A percentile compares a stretch with the other conserved stretches of the same genome.
Conservation (phyloP, 1,139 yeast species). For the Candida smagusa region DNA sequence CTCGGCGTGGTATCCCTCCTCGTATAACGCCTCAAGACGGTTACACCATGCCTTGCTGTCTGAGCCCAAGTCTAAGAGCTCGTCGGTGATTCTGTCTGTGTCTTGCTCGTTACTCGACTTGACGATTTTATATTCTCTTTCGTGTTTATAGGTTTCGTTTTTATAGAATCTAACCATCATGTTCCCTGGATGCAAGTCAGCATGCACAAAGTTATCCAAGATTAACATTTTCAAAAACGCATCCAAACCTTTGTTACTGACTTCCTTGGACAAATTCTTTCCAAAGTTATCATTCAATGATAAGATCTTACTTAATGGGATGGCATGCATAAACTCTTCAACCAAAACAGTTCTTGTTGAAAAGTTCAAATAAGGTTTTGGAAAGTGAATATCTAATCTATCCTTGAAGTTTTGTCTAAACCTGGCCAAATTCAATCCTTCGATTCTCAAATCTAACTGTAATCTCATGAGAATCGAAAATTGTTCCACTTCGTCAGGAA, state of each 20-base stretch:
- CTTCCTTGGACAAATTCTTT: slow-evolving; percentile 61
- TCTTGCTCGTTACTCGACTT: slow-evolving; percentile 45
- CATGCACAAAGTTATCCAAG: slow-evolving; percentile 89
- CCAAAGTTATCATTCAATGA: slow-evolving; percentile 42
- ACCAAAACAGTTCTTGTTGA: slow-evolving; percentile 75
- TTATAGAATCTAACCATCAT: slow-evolving; percentile 77
- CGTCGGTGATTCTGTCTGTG: slow-evolving; percentile 45
- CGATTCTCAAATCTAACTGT: slow-evolving; percentile 87
- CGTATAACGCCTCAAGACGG: slow-evolving; percentile 48
- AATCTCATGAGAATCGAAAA: slow-evolving; percentile 81
- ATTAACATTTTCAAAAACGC: slow-evolving; percentile 91
- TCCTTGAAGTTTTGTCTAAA: slow-evolving; percentile 63
- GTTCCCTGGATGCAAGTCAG: slow-evolving; percentile 96
- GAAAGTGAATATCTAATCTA: slow-evolving; percentile 70
- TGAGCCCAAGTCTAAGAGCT: slow-evolving; percentile 37
- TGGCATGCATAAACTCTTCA: slow-evolving; percentile 80
- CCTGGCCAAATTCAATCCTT: slow-evolving; percentile 71
- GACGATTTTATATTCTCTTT: slow-evolving; percentile 46
- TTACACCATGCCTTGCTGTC: slow-evolving; percentile 47
- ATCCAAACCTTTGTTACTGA: slow-evolving; percentile 86
- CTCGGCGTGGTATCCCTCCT: slow-evolving; percentile 76
- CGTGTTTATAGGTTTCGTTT: slow-evolving; percentile 42
- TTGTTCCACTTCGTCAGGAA: slow-evolving; percentile 92
- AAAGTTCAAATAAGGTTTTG: slow-evolving; percentile 65
- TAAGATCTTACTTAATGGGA: slow-evolving; percentile 73